These are phyloP conservation scores for Triticum dicoccoides DNA, from an alignment of 176 grass and related monocot genomes.

Conservation along the genomic window DNA sequence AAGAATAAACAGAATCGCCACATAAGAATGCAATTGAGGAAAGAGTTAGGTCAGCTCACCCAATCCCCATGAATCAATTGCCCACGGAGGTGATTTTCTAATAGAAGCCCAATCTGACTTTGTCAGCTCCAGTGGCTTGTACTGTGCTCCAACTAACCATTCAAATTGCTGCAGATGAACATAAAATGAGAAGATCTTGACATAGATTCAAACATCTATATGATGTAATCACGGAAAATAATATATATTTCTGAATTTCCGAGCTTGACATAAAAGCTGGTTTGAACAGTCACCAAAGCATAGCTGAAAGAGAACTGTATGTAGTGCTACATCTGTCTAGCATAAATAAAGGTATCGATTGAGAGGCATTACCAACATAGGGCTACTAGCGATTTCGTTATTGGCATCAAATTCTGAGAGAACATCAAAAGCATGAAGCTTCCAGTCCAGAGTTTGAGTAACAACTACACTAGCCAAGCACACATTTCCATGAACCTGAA, in stretches of 20 bases:
- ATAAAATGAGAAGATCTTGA: slow-evolving; percentile 16
- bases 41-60: slow-evolving; percentile 54
- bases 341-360: slow-evolving; percentile 12
- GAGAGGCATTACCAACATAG: slow-evolving; percentile 75
- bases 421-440: slow-evolving; percentile 98
- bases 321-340: background rate
- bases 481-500: slow-evolving; percentile 96
- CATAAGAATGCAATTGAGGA: slow-evolving; percentile 18
- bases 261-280: background rate
- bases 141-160: slow-evolving; percentile 92
- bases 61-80: slow-evolving; percentile 98
- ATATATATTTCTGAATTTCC: slow-evolving; percentile 6
- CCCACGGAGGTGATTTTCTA: slow-evolving; percentile 96
- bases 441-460: slow-evolving; percentile 97
- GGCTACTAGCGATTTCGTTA: slow-evolving; percentile 60
- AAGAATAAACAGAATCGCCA: slow-evolving; percentile 28
- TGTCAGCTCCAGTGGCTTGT: slow-evolving; percentile 88
- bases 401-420: slow-evolving; percentile 96
- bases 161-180: slow-evolving; percentile 80
- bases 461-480: slow-evolving; percentile 95
- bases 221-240: background rate
- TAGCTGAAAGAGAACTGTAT: background rate
- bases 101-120: slow-evolving; percentile 94
- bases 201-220: slow-evolving; percentile 2
- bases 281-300: slow-evolving; percentile 26